Percentiles rank a stretch among this genome's conserved stretches.
These are phyloP conservation scores for Clitoria ternatea DNA, from an alignment of 306 rosid species.

Conservation along the genomic window DNA sequence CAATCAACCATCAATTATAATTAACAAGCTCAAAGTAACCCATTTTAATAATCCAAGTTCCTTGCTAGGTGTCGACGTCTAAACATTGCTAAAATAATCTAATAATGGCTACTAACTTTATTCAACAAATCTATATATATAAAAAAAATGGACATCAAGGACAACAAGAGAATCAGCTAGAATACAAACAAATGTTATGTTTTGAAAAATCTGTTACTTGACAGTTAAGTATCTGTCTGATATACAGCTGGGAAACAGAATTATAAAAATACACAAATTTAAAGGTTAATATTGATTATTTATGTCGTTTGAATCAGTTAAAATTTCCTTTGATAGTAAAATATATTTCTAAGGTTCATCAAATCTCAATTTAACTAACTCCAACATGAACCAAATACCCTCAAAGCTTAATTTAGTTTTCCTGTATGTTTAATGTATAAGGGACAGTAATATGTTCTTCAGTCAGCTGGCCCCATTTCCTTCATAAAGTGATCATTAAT, in stretches of 20 bases:
- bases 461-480: not conserved
- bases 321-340: too few species aligned
- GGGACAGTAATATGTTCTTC: not conserved
- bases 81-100: slow-evolving; percentile 22
- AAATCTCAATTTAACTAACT: too few species aligned
- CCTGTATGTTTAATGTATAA: not conserved
- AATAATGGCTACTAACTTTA: slow-evolving; percentile 2
- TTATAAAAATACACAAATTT: too few species aligned
- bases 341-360: too few species aligned
- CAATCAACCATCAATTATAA: slow-evolving; percentile 40
- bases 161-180: not conserved
- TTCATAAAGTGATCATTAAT: not conserved
- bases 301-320: too few species aligned
- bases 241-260: too few species aligned
- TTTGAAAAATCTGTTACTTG: not conserved
- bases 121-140: not conserved
- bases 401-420: too few species aligned
- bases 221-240: too few species aligned
- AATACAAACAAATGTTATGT: not conserved
- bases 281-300: too few species aligned
- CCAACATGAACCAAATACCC: too few species aligned
- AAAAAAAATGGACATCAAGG: not conserved
- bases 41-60: not conserved
- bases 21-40: slow-evolving; percentile 29
- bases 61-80: slow-evolving; percentile 21